Evolutionary conservation across 2,329 filamentous ascomycete genomes (phyloP).

Genomic region (Ophiostoma triangulosporum): DNA sequence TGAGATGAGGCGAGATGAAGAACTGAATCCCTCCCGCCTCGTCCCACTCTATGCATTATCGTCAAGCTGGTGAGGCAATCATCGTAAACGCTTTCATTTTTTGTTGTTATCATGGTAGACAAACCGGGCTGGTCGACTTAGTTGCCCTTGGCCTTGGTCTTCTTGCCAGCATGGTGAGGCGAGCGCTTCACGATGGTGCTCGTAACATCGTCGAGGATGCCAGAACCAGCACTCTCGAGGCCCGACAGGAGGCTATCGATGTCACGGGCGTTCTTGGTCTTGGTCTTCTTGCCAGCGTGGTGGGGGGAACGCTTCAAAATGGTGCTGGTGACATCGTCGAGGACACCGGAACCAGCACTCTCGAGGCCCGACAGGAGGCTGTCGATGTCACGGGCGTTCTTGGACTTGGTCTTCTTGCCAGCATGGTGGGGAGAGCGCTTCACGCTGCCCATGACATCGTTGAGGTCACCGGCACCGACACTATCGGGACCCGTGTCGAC

Average conservation of each 20-base stretch:
- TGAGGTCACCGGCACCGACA: not conserved
- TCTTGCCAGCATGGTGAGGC: conserved; percentile 16
- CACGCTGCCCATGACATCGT: not conserved
- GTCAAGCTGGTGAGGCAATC: not conserved
- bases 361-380: not conserved
- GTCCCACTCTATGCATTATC: not conserved
- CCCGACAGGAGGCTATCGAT: not conserved
- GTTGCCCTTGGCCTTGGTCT: conserved; percentile 4
- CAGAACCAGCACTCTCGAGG: not conserved
- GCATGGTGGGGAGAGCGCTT: conserved; percentile 17
- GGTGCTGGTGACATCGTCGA: no score
- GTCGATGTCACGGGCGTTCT: conserved; percentile 4
- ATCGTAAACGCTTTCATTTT: not conserved
- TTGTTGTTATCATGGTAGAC: not conserved
- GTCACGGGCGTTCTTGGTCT: conserved; percentile 5
- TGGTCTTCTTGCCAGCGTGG: conserved; percentile 17
- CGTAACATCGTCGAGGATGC: not conserved
- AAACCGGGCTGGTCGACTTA: not conserved
- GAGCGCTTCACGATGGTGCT: conserved; percentile 8
- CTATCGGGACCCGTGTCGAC: not conserved
- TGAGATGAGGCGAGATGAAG: not conserved
- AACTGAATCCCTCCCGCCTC: not conserved
- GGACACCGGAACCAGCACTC: not conserved
- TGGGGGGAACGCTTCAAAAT: conserved; percentile 14
- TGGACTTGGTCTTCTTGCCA: conserved; percentile 15